Conservation (phyloP, 176 grass and related monocot genomes). For the Avena sativa region DNA sequence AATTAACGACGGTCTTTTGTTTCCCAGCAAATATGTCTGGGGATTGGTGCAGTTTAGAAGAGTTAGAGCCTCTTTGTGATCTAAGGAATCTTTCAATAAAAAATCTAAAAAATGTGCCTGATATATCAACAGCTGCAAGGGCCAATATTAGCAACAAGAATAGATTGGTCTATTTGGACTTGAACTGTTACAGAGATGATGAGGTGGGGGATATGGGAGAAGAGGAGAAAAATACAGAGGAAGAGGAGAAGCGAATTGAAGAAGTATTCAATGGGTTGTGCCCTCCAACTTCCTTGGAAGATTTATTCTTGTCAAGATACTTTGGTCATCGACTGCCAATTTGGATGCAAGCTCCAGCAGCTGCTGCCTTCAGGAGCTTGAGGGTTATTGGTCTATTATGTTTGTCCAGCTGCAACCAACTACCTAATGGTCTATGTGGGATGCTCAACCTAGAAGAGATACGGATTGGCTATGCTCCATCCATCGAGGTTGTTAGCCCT, state of each 20-base stretch:
- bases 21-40: neutral
- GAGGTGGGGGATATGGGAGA: neutral
- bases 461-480: accelerated
- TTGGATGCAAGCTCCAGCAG: neutral
- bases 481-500: neutral
- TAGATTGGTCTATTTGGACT: neutral
- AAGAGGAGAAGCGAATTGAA: neutral
- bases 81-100: neutral
- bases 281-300: neutral
- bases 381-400: neutral
- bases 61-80: neutral
- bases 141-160: neutral
- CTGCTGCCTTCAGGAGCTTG: neutral
- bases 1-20: neutral
- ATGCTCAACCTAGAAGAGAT: neutral
- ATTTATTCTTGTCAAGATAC: neutral
- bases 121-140: too few relatives aligned
- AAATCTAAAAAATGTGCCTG: neutral
- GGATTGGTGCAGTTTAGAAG: neutral
- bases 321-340: slow-evolving; percentile 16
- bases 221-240: neutral
- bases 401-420: neutral
- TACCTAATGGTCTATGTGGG: neutral
- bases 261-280: slow-evolving; percentile 8
- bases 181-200: neutral